Percentiles rank a stretch among this genome's conserved stretches.
phyloP scores from a whole-genome alignment of 192 early-diverging fungal species.

The Lobosporangium transversale region DNA sequence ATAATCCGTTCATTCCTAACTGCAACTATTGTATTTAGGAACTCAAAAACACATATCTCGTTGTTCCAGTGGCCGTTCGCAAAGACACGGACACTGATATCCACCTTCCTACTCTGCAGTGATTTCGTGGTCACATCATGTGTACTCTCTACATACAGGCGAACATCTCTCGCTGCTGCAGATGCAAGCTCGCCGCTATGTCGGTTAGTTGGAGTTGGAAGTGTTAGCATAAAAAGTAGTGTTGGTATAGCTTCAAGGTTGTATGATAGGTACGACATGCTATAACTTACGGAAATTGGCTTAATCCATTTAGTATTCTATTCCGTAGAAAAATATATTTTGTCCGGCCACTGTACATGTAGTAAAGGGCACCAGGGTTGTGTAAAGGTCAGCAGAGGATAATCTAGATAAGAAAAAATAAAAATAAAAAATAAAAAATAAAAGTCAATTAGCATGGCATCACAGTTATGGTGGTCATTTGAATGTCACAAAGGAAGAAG shows the following conservation, averaged over 20 bases:
- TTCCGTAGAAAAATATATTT: too few species aligned
- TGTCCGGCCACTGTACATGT: too few species aligned
- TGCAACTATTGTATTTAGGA: too few species aligned
- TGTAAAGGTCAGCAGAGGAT: too few species aligned
- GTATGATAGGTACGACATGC: background rate
- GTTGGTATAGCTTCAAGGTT: background rate
- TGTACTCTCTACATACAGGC: slow-evolving; percentile 13
- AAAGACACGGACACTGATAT: slow-evolving; percentile 14
- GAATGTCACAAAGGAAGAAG: too few species aligned
- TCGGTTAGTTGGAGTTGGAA: background rate
- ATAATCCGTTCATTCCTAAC: too few species aligned
- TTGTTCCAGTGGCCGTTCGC: slow-evolving; percentile 11
- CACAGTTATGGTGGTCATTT: too few species aligned
- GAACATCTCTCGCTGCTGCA: slow-evolving; percentile 5
- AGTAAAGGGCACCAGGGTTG: too few species aligned
- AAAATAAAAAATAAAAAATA: too few species aligned
- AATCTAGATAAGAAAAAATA: too few species aligned
- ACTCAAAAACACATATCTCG: slow-evolving; percentile 17
- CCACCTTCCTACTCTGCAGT: slow-evolving; percentile 16
- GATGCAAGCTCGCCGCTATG: slow-evolving; percentile 24
- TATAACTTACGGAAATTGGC: slow-evolving; percentile 21
- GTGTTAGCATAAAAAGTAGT: background rate
- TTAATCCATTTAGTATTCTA: too few species aligned
- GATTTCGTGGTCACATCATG: slow-evolving; percentile 16
- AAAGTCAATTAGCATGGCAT: too few species aligned